Evolutionary conservation across 192 early-diverging fungal species (phyloP), one percentile per base, ranked within the genome.

Genomic region (Chytriomyces hyalinus): DNA sequence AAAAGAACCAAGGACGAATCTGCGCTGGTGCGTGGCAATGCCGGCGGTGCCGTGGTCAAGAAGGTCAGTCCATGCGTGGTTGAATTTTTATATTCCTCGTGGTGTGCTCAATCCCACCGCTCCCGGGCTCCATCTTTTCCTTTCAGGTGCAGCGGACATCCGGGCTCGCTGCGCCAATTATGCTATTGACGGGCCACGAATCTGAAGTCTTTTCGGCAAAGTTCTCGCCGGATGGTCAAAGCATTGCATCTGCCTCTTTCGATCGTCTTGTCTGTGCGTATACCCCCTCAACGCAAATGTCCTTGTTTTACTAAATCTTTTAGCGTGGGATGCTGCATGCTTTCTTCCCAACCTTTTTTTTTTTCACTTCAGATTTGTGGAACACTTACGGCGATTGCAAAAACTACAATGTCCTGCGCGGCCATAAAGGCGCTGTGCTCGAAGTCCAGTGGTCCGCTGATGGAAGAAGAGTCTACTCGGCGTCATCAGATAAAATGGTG

Each of bases 381-480:
- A 93, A 94, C 70, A 94, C 94, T 13, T 93, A 94, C 78, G 93
- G 96, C 6, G 96, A 97, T 65, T 94, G 94, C 78, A 68, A 83
- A 62, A 99, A 99, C 83, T 97, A 94, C 77, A 92, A 91, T 6
- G 81, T 93, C 17, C 84, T 99, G 67, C 91, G 93, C 67, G 96
- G 95, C 17, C 96, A 99, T 78, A 87, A 86, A 64, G 92, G 94
- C 49, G 84, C 94, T 3, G 84, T 99, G 20, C 72, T 96, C 74
- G 94, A 99, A 80, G 76, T 97, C 20, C 92, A 94, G 61, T 99
- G 97, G 97, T 93, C 94, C 61, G 84, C 92, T 22, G 93, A 95
- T 78, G 89, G 85, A 65, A 90, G 79, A 65, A 88, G 91, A 67
- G 80, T 99, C 26, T 93, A 91, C 70, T 94, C 93, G 50, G 92